A percentile compares a stretch with the other conserved stretches of the same genome.
Evolutionary conservation across 2,329 filamentous ascomycete species (phyloP).

Genomic region (Cercospora sp.): DNA sequence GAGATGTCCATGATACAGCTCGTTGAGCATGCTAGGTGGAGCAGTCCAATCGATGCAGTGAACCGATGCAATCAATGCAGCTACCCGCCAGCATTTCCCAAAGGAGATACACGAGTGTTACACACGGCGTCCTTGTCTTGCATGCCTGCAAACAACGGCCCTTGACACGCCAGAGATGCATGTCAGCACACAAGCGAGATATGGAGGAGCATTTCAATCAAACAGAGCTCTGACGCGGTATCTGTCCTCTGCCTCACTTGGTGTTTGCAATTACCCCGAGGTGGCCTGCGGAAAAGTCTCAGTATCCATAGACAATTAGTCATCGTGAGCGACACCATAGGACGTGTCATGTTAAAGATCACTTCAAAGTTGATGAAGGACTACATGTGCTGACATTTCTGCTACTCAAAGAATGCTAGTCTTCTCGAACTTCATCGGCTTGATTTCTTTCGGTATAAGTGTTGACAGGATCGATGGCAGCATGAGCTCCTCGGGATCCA

Average conservation of each 20-base stretch:
- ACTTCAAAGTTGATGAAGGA: accelerated
- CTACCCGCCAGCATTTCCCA: neutral
- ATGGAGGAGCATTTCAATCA: too few relatives aligned
- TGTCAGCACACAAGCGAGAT: neutral
- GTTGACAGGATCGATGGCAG: neutral
- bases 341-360: neutral
- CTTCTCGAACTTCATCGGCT: neutral
- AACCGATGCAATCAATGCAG: neutral
- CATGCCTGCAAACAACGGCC: too few relatives aligned
- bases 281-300: too few relatives aligned
- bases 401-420: neutral
- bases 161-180: too few relatives aligned
- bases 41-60: too few relatives aligned
- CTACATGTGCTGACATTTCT: neutral
- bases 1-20: neutral
- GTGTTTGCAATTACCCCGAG: neutral
- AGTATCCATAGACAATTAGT: too few relatives aligned
- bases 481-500: neutral
- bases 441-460: neutral
- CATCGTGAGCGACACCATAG: neutral
- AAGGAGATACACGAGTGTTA: neutral
- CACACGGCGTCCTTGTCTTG: neutral
- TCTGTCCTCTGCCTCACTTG: neutral
- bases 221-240: neutral
- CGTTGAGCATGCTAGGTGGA: too few relatives aligned